Base-by-base conservation (phyloP, 352 stramenopile genomes). In the Aphanomyces invadans region DNA sequence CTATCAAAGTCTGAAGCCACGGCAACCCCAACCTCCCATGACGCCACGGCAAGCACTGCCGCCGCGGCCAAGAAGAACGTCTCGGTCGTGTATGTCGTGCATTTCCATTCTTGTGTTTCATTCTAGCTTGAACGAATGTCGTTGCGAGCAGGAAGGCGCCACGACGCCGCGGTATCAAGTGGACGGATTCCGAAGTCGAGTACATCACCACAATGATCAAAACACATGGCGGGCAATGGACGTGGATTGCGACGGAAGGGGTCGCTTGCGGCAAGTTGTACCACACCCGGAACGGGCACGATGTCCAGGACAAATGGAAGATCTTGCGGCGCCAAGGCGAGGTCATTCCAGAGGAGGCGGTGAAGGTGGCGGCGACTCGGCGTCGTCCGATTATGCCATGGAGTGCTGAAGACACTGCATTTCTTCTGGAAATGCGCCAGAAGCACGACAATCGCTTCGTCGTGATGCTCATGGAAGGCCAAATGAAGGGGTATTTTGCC, bases 131-230 rank as follows among this genome's bases (percentile, higher is more conserved):
- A n/a, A n/a, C 36, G 15, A 42, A 7, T 42, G 36, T 15, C 15
- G 36, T 7, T 7, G 15, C 36, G 15, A 15, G 36, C 15, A 42
- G 2, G 15, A 57, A 21, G 19, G 29, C 11, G 2, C 49, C 25
- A n/a, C 23, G 19, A 0, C 49, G 49, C 9, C 49, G 49, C 17
- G 19, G 49, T 36, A 26, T 57, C 21, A n/a, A 7, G 17, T 57
- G 49, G 49, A 33, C 19, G 12, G 11, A n/a, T 32, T 17, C 11
- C 11, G 49, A 57, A 57, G 49, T 33, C 21, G 49, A 57, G 17
- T 57, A 57, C 49, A 39, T 57, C 49, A 57, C 29, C 5, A 57
- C 7, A 11, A 57, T 57, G 49, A 33, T 57, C 49, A 57, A 57
- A 15, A 29, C 17, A 29, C 49, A 57, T n/a, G 49, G 49, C 17